Evolutionary conservation across 768 basidiomycete genomes (phyloP), one percentile per base, ranked within the genome.

Genomic region (Naganishia onofrii): DNA sequence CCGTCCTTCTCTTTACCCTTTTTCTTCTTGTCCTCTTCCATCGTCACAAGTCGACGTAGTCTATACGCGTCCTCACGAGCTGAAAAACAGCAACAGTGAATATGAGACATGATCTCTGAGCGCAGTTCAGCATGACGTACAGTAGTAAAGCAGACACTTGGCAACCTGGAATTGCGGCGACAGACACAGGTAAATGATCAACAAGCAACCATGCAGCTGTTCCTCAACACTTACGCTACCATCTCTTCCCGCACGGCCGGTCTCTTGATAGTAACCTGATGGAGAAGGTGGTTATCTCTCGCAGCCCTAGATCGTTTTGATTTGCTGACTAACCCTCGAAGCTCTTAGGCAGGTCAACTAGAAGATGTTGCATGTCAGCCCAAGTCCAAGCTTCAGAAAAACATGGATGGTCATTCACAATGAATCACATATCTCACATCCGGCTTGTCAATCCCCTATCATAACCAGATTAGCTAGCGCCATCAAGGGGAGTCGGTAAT

Each of bases 381-480:
- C 34, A 23, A 51, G 12, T 48, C 5, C 13, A 31, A 21, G 21
- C n/a, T 44, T 29, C 42, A 34, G 19, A 17, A 2, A n/a, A 3
- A 19, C 15, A 15, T 42, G 42, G 13, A 42, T 42, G 42, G 15
- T 29, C 19, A 36, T 65, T 66, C 65, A 70, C 76, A 82, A 57
- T 82, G 81, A 0, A 82, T 70, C 19, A 82, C 80, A 68, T 82
- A 82, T 26, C 81, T 74, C 10, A 82, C 81, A 69, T 82, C 74
- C 3, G 81, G 71, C 56, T 80, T 78, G 70, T 82, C 81, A 28
- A 81, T 77, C 0, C 81, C 81, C 79, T 79, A 48, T 42, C 12
- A 17, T 15, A 34, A 2, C 1, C 38, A 28, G 55, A 55, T 60
- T 31, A 51, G 66, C 65, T 31, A 31, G 52, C 19, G 7, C 9